phyloP scores from a whole-genome alignment of 2,329 filamentous ascomycete species.

The Orbilia oligospora region DNA sequence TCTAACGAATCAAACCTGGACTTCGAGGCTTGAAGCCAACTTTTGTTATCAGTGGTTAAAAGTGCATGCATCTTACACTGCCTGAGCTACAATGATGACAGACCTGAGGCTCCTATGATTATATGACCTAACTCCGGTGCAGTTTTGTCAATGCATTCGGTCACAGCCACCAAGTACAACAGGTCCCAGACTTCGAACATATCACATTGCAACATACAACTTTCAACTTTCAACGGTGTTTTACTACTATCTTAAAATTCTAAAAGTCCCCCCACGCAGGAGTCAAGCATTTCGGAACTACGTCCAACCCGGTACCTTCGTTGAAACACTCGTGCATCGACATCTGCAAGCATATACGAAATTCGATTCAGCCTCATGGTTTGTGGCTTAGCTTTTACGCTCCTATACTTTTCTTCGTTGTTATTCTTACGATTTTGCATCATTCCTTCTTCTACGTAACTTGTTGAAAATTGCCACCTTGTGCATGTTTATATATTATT shows the following conservation, averaged over 20 bases:
- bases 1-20: conserved; percentile 4
- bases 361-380: conserved; percentile 10
- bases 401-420: neutral
- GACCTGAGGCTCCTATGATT: neutral
- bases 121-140: conserved; percentile 8
- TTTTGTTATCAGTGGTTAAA: conserved; percentile 1
- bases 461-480: conserved; percentile 23
- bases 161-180: conserved; percentile 18
- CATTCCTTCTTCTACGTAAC: conserved; percentile 4
- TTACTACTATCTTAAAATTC: conserved; percentile 42
- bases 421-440: conserved; percentile 21
- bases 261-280: conserved; percentile 36
- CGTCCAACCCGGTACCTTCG: neutral
- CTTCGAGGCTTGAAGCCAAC: neutral
- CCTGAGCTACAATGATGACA: neutral
- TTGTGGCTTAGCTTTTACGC: conserved; percentile 20
- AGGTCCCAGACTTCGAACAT: neutral
- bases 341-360: conserved; percentile 10
- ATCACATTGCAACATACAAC: conserved; percentile 1
- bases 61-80: conserved; percentile 15
- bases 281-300: conserved; percentile 30
- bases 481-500: conserved; percentile 31
- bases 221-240: conserved; percentile 45
- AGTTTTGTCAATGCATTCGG: conserved; percentile 3
- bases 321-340: neutral